Percentiles rank a stretch among this genome's conserved stretches.
Evolutionary conservation across 139 green algal species (phyloP).

Genomic region (Parachlorella kessleri): DNA sequence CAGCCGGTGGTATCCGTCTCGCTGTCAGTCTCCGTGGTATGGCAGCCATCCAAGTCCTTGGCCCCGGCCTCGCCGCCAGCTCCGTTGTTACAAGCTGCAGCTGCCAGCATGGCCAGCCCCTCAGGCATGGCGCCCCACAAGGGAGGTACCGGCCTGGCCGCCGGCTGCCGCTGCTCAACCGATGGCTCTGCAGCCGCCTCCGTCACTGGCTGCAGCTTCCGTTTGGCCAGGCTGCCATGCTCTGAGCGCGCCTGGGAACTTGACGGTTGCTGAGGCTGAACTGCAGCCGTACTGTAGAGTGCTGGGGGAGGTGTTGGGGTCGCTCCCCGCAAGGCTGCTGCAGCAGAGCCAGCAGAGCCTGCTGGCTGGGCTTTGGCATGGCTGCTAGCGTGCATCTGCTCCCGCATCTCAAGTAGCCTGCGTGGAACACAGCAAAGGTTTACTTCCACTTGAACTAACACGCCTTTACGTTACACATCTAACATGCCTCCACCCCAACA

Average conservation of each 20-base stretch:
- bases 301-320: too few species aligned
- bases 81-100: not conserved
- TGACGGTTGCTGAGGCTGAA: not conserved
- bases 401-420: not conserved
- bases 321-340: too few species aligned
- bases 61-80: too few species aligned
- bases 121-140: too few species aligned
- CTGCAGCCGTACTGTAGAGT: not conserved
- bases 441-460: too few species aligned
- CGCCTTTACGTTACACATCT: too few species aligned
- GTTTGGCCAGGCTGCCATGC: not conserved
- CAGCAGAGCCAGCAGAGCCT: too few species aligned
- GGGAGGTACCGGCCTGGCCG: too few species aligned
- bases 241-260: not conserved
- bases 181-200: constrained; percentile 8
- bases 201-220: constrained; percentile 10
- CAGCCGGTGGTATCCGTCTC: not conserved
- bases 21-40: not conserved
- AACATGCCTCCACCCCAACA: too few species aligned
- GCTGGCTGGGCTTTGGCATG: not conserved
- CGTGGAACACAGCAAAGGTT: too few species aligned
- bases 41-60: not conserved
- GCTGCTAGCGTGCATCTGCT: not conserved
- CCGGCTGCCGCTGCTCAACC: constrained; percentile 7
- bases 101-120: not conserved